A percentile compares a stretch with the other conserved stretches of the same genome.
Conservation (phyloP, 208 protist species). For the Leishmania braziliensis region DNA sequence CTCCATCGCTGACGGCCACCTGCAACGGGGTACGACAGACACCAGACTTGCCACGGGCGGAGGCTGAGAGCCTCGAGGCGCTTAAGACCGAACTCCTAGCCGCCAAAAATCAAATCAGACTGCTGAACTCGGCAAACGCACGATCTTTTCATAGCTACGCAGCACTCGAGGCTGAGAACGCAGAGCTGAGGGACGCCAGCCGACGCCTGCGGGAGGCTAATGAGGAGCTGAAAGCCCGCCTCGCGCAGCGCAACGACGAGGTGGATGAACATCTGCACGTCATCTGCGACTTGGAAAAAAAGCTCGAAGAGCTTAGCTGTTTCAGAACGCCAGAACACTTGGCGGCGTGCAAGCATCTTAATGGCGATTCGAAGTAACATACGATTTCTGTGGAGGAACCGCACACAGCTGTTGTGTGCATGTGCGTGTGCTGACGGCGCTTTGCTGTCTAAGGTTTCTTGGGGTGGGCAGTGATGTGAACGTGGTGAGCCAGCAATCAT, state of each 20-base stretch:
- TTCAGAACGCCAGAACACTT: neutral
- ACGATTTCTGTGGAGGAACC: too few species aligned
- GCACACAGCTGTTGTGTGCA: neutral
- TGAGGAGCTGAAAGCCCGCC: slow-evolving; percentile 32
- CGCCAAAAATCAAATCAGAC: slow-evolving; percentile 62
- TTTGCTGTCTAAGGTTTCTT: neutral
- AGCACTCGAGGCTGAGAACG: slow-evolving; percentile 55
- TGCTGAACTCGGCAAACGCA: slow-evolving; percentile 59
- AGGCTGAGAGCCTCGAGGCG: neutral
- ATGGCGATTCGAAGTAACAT: neutral
- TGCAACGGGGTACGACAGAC: slow-evolving; percentile 3
- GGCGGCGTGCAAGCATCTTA: neutral
- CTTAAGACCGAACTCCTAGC: slow-evolving; percentile 38
- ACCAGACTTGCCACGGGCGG: neutral
- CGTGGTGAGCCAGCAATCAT: neutral
- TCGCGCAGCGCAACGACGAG: slow-evolving; percentile 37
- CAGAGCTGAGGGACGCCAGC: slow-evolving; percentile 34
- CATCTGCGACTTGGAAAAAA: slow-evolving; percentile 47
- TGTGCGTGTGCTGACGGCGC: neutral
- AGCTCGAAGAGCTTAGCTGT: slow-evolving; percentile 26
- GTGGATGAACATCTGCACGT: slow-evolving; percentile 47
- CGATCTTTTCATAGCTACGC: slow-evolving; percentile 43
- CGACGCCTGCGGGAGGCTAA: slow-evolving; percentile 36
- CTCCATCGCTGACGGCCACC: neutral
- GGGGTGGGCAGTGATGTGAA: neutral